Base-by-base conservation (phyloP, 2,329 filamentous ascomycete genomes). In the Clarireedia hainanense region DNA sequence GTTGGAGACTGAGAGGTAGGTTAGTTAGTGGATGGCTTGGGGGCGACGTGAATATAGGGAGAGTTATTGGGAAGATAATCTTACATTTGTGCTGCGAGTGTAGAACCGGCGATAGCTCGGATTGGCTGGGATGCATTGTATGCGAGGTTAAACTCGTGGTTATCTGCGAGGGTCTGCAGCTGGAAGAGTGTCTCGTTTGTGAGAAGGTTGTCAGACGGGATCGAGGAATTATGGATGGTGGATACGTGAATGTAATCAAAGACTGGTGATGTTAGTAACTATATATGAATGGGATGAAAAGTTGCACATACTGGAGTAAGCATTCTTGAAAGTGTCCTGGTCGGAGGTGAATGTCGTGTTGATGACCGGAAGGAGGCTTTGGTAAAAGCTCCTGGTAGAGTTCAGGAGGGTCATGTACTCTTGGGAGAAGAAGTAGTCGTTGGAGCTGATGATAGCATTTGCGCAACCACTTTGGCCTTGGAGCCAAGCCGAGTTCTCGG, bases 91-190 rank as follows among this genome's bases (percentile, higher is more conserved):
- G 75, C 79, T 2, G 79, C 80, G 3, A 85, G 74, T 24, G 81
- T 79, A 56, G 76, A 72, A 59, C 80, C 82, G 2, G 77, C 75
- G 61, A 85, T 76, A 63, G 81, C 78, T 52, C 81, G 79, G 62
- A 79, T 75, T 46, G 79, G 74, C 65, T 91, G 88, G 72, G 83
- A 86, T 61, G 75, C 72, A 73, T 95, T 92, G 80, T 86, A 95
- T 52, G 89, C 89, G 14, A 94, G 82, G 66, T 85, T 86, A 76
- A 81, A 95, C 71, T 96, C 88, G 70, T 94, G 88, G 57, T 76
- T 74, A 68, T 91, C 84, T 63, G 91, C 91, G 34, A 94, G 81
- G n/a, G 80, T 79, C 63, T 80, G 78, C 56, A 94, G 80, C 68
- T 87, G 81, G 63, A 74, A 68, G 55, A 89, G 75, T 26, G 79